Base-by-base conservation (phyloP, 805 yeast genomes). In the Spathaspora girioi region DNA sequence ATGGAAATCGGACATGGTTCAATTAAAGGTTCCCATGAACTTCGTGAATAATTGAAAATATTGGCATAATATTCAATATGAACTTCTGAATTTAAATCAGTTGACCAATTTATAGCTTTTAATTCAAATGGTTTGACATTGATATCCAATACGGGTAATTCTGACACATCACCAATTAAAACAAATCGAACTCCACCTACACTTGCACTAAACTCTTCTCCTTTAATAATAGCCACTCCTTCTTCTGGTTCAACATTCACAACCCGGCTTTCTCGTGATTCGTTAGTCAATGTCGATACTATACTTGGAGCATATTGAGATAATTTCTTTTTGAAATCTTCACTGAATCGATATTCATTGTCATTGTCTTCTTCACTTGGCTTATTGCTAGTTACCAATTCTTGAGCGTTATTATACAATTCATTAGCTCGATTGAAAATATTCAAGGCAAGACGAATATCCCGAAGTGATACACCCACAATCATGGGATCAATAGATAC, bases 21-120 rank as follows among this genome's bases (percentile, higher is more conserved):
- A 47, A 94, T 66, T 45, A 94, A 71, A 0, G 99, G 97, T 61
- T 94, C 98, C 98, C 99, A 92, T 0, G 90, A 80, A 2, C 97
- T 91, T 54, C 87, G 82, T 0, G 97, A 81, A 65, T 92, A 92
- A 65, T 91, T 91, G 74, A 87, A 92, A 18, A 89, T 81, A 65
- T 89, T 91, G 9, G 87, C 79, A 54, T 73, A 80, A 0, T 90
- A 77, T 54, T 82, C 87, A 35, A 91, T 66, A 23, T 80, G 79
- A 0, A 86, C 75, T 51, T 82, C 83, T 1, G 89, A 87, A 58
- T 83, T 84, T 50, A 92, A 66, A 53, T 88, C 92, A 1, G 92
- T 83, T 0, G 96, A 86, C 97, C 97, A 92, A 59, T 92, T 88
- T 50, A 79, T 78, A 0, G 90, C 92, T 31, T 71, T 71, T 1